Base-by-base conservation (phyloP, 139 green algal species). In the Chlorella sp. region DNA sequence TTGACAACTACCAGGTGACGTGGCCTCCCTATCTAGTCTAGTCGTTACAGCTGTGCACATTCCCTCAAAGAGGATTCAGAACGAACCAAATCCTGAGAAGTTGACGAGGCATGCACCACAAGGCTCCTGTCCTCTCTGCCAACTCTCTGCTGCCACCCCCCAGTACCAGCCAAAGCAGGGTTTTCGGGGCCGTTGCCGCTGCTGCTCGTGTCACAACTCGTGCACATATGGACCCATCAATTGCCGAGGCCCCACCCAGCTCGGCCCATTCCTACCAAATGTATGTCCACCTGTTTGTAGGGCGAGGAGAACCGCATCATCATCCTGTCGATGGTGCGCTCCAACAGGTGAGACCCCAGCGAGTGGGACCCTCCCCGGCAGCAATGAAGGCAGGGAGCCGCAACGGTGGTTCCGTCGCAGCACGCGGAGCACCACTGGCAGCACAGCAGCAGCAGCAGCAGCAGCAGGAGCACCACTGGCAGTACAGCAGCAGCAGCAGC, bases 301-400 rank as follows among this genome's bases (percentile, higher is more conserved):
- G 97, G 97, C 2, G 96, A 98, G 92, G 97, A 99, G 95, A 98
- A 97, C 89, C 95, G 99, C 91, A 97, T 97, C 91, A 94, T 99
- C 73, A 93, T 99, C 77, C 94, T 99, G 69, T 97, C 94, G 2
- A 94, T 99, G 12, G 97, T 99, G 85, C 96, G 97, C 48, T 97
- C 26, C 68, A 88, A 88, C 84, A 81, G 37, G 84, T 80, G 24
- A 88, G 84, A 11, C 48, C 21, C 3, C 30, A 48, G 53, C n/a
- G n/a, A 1, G 2, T 75, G 32, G 53, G 81, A 5, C 48, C 48
- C 48, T 57, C 9, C 48, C 48, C 9, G 48, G 48, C 7, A 9
- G 48, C 48, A 57, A 9, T 9, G 7, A 57, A 5, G 48, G 48
- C 48, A 9, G 48, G 48, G 9, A 9, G 9, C 48, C 7, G 48